These are phyloP conservation scores for Nyssa sinensis DNA, from an alignment of 148 eudicot genomes.

Conservation along the genomic window DNA sequence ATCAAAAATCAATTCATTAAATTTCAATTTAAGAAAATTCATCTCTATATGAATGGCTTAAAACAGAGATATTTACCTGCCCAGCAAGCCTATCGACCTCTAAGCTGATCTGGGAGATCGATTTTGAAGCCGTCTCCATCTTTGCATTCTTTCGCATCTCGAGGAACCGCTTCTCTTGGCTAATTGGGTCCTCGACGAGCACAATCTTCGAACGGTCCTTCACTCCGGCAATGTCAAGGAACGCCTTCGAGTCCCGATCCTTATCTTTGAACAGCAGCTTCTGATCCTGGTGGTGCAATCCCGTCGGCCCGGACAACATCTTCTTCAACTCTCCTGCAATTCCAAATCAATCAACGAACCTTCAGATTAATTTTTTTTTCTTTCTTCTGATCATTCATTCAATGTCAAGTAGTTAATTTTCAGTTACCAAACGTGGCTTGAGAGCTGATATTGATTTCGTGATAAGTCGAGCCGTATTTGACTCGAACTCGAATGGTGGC, in stretches of 20 bases:
- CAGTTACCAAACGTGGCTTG: constrained; percentile 74
- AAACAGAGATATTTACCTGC: constrained; percentile 43
- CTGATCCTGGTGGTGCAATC: constrained; percentile 89
- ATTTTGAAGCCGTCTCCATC: constrained; percentile 75
- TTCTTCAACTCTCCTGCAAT: constrained; percentile 89
- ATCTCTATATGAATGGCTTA: background rate
- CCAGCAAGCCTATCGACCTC: constrained; percentile 79
- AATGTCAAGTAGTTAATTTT: background rate
- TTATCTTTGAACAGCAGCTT: constrained; percentile 69
- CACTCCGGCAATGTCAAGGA: constrained; percentile 67
- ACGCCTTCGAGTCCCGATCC: constrained; percentile 70
- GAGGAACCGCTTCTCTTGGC: constrained; percentile 78
- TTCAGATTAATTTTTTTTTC: background rate
- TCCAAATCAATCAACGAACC: background rate
- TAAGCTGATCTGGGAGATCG: constrained; percentile 71
- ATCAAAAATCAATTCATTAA: background rate
- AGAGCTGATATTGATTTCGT: constrained; percentile 68
- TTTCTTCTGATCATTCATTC: background rate
- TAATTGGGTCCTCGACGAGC: constrained; percentile 70
- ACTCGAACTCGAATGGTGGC: constrained; percentile 77
- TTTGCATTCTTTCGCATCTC: constrained; percentile 79
- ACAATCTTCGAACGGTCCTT: constrained; percentile 84
- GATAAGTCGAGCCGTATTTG: constrained; percentile 63
- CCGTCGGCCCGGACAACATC: constrained; percentile 69
- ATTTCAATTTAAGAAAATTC: background rate